Conservation (phyloP, 768 basidiomycete species). For the Leccinum uliginosum region DNA sequence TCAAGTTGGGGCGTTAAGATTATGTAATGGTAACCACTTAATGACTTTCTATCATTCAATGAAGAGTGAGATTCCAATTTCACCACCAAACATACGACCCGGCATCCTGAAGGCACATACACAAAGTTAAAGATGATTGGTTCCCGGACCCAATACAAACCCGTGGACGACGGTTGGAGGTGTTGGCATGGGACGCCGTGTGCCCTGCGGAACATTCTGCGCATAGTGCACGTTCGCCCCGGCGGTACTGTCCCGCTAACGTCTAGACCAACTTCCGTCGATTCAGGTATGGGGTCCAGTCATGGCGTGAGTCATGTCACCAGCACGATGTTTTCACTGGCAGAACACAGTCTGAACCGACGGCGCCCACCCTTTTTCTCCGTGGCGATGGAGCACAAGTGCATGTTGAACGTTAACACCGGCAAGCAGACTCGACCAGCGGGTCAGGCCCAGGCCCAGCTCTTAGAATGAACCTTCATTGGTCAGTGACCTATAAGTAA, state of each 20-base stretch:
- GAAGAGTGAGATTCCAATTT: too few relatives aligned
- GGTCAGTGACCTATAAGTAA: not conserved
- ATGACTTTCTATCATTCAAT: too few relatives aligned
- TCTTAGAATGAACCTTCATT: not conserved
- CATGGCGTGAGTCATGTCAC: too few relatives aligned
- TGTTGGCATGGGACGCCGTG: not conserved
- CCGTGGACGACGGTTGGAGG: not conserved
- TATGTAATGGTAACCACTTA: not conserved
- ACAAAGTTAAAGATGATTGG: not conserved
- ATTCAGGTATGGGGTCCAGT: too few relatives aligned
- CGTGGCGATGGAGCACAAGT: too few relatives aligned
- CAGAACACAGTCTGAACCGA: too few relatives aligned
- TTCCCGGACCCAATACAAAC: not conserved
- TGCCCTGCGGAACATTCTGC: not conserved
- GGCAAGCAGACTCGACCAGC: not conserved
- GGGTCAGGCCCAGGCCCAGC: not conserved
- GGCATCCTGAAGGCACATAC: not conserved
- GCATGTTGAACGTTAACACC: too few relatives aligned
- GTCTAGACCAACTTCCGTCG: not conserved
- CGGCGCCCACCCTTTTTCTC: too few relatives aligned
- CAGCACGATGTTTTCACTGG: too few relatives aligned
- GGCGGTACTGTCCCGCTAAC: not conserved
- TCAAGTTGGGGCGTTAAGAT: not conserved
- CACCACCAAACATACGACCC: not conserved
- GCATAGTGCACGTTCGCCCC: not conserved